These are phyloP conservation scores for Cystofilobasidium bisporidii DNA, from an alignment of 768 basidiomycete species.

Conservation along the genomic window DNA sequence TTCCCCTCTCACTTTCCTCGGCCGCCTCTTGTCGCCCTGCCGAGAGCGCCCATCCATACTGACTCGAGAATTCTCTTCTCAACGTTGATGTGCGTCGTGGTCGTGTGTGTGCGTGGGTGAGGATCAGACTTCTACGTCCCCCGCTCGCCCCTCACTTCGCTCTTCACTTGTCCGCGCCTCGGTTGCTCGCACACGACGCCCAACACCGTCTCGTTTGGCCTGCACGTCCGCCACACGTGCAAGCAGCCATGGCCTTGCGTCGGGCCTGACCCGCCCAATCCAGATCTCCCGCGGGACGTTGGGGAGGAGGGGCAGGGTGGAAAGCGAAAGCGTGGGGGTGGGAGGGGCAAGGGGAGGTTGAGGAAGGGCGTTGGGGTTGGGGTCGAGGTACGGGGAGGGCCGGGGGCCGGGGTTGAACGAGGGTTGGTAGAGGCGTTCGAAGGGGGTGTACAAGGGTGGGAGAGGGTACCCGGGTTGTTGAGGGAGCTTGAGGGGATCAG, in stretches of 20 bases:
- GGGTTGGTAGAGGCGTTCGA: no score
- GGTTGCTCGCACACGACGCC: background rate
- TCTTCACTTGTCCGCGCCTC: background rate
- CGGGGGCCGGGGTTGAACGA: no score
- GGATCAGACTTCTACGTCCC: conserved; percentile 4
- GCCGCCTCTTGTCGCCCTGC: background rate
- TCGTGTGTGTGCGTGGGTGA: no score
- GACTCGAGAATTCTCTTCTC: no score
- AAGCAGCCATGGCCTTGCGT: background rate
- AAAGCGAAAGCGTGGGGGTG: background rate
- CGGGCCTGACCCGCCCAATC: background rate
- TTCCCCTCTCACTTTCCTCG: background rate
- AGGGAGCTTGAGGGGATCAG: no score
- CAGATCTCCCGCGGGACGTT: background rate
- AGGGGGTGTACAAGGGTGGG: no score
- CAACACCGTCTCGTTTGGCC: conserved; percentile 7
- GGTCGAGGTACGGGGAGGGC: no score
- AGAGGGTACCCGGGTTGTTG: no score
- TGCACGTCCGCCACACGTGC: conserved; percentile 4
- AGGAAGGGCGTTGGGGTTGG: no score
- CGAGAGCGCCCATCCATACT: no score
- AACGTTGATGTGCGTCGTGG: no score
- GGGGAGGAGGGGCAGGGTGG: background rate
- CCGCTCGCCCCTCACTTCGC: background rate
- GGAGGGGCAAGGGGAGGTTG: background rate